Evolutionary conservation across 805 yeast species (phyloP), one percentile per base, ranked within the genome.

Genomic region (Maudiozyma saulgeensis): DNA sequence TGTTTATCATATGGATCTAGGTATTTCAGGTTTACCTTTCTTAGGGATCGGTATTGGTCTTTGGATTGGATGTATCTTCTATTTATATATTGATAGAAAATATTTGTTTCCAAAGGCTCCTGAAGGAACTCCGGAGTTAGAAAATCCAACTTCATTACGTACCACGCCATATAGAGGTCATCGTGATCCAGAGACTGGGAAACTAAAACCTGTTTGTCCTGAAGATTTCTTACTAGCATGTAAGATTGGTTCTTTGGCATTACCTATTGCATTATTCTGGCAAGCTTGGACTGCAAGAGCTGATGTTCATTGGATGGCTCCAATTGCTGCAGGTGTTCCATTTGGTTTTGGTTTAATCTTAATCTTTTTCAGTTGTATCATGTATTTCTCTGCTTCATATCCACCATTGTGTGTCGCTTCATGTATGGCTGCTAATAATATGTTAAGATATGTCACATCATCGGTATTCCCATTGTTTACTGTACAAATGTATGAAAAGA

Each of bases 401-500:
- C 91, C 93, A 26, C 88, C 91, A 44, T 66, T 80, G 34, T 75
- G 77, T 34, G 84, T 87, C 21, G 96, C 96, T 0, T 82, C 91
- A n/a, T 91, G 95, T 3, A 66, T 87, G 53, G 96, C 96, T 35
- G 96, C 96, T 13, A 89, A 88, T 68, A 87, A 86, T 63, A 71
- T 89, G 60, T 66, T 82, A 50, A 78, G 96, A 68, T 87, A 87
- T 62, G 56, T 82, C 32, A 63, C 84, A 53, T 87, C 95, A 9
- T 80, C 87, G 6, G 86, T 19, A 82, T 89, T 74, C 95, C 96
- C 96, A 49, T 72, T 89, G 51, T 88, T 89, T 68, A 85, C 89
- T 1, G 77, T 81, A 19, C 96, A 88, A 68, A 86, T 89, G 95
- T 82, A 84, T 69, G 63, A 75, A 18, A 80, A 74, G 42, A 70